phyloP scores from a whole-genome alignment of 225 moss, liverwort and hornwort species.

The Marchantia paleacea region DNA sequence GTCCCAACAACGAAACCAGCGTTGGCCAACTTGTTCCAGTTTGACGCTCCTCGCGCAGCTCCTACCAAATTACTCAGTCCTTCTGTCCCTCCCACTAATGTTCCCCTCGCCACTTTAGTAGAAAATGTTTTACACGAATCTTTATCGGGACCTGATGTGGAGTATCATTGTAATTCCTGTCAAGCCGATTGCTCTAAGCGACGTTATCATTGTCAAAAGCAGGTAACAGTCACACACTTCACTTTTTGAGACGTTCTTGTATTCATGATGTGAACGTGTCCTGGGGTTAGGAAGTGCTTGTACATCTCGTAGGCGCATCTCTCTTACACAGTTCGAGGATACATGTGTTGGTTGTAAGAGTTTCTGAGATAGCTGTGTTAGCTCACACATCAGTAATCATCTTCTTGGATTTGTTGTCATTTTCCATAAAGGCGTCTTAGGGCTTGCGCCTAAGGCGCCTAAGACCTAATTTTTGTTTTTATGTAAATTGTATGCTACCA shows the following conservation, averaged over 20 bases:
- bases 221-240: conserved; percentile 50
- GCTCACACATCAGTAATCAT: not conserved
- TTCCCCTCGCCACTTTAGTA: conserved; percentile 42
- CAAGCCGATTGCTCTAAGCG: conserved; percentile 93
- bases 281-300: not conserved
- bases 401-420: not conserved
- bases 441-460: too few species aligned
- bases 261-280: too few species aligned
- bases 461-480: not conserved
- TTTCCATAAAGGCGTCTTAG: not conserved
- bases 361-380: not conserved
- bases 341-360: not conserved
- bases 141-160: conserved; percentile 77
- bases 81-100: conserved; percentile 23
- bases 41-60: conserved; percentile 57
- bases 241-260: not conserved
- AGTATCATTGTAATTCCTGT: conserved; percentile 93
- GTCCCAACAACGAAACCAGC: conserved; percentile 60
- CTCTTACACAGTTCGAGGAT: not conserved
- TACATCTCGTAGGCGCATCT: not conserved
- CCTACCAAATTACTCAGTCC: conserved; percentile 29
- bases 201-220: conserved; percentile 98
- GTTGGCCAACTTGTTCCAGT: conserved; percentile 66
- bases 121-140: conserved; percentile 74
- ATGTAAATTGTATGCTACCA: conserved; percentile 12